These are phyloP conservation scores for Puccinia polysora DNA, from an alignment of 1,284 basidiomycete genomes.

Conservation along the genomic window DNA sequence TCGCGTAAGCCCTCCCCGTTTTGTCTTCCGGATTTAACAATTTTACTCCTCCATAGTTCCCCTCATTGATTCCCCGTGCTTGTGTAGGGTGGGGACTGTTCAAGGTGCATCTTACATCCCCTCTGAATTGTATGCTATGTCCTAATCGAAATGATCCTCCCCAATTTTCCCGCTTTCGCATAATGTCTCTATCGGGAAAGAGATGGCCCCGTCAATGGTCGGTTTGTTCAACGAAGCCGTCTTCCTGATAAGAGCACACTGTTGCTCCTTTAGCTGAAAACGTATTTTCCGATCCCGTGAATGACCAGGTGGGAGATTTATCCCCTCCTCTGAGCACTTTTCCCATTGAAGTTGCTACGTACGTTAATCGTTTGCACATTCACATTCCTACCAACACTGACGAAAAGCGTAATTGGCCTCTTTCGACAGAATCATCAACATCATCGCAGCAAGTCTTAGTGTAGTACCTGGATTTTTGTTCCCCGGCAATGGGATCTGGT, in stretches of 20 bases:
- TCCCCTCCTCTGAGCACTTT: constrained; percentile 17
- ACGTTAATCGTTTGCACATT: neutral
- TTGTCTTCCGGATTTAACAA: neutral
- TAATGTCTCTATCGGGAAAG: too few species aligned
- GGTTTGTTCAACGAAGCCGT: neutral
- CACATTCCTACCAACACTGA: neutral
- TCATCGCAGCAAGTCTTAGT: constrained; percentile 29
- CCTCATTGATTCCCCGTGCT: neutral
- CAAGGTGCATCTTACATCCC: constrained; percentile 16
- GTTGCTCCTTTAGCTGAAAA: neutral
- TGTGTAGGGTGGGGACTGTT: constrained; percentile 19
- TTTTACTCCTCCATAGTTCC: neutral
- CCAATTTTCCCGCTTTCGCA: too few species aligned
- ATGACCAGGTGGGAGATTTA: constrained; percentile 19
- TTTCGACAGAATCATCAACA: constrained; percentile 2
- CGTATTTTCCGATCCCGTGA: neutral
- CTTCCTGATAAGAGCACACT: neutral
- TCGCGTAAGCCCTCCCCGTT: constrained; percentile 14
- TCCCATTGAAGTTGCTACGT: constrained; percentile 34
- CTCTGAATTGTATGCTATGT: neutral
- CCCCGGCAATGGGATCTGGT: constrained; percentile 37
- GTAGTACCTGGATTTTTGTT: constrained; percentile 34
- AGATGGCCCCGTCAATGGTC: too few species aligned
- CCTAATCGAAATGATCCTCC: neutral
- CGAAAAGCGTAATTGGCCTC: neutral